These are phyloP conservation scores for Pseudozyma sp. DNA, from an alignment of 1,284 basidiomycete species.

Conservation along the genomic window DNA sequence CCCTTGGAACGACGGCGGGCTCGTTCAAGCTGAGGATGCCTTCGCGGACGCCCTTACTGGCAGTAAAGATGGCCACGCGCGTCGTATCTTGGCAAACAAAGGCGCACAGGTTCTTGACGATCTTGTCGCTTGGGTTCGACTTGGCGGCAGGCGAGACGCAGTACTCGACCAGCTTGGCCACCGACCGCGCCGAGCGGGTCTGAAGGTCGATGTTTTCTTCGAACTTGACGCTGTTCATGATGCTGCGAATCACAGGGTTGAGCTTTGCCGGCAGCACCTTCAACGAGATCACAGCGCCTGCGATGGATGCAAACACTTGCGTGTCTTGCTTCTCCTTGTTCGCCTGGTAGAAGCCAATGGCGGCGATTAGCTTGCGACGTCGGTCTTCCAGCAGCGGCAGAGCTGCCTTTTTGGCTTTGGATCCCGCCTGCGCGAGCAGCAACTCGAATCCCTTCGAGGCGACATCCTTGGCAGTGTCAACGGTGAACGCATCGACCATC, in stretches of 20 bases:
- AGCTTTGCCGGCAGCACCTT: slow-evolving; percentile 75
- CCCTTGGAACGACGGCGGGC: slow-evolving; percentile 34
- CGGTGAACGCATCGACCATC: slow-evolving; percentile 78
- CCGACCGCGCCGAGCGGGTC: slow-evolving; percentile 84
- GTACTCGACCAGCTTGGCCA: slow-evolving; percentile 88
- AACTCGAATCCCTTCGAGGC: slow-evolving; percentile 79
- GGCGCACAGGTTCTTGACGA: slow-evolving; percentile 95
- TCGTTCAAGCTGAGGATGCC: slow-evolving; percentile 82
- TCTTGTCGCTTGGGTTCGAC: slow-evolving; percentile 83
- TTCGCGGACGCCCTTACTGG: slow-evolving; percentile 74
- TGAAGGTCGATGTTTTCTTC: slow-evolving; percentile 90
- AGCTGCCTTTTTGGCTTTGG: slow-evolving; percentile 79
- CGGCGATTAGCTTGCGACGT: slow-evolving; percentile 78
- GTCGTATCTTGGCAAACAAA: slow-evolving; percentile 89
- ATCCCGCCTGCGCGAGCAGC: slow-evolving; percentile 71
- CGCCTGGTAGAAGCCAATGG: slow-evolving; percentile 83
- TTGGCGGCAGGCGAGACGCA: slow-evolving; percentile 76
- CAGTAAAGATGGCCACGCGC: slow-evolving; percentile 87
- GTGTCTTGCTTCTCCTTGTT: slow-evolving; percentile 88
- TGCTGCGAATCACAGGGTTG: slow-evolving; percentile 93
- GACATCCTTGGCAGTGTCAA: slow-evolving; percentile 81
- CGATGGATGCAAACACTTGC: slow-evolving; percentile 87
- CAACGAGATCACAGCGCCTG: slow-evolving; percentile 81
- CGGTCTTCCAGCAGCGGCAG: slow-evolving; percentile 82
- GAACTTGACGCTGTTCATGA: slow-evolving; percentile 94